Evolutionary conservation across 148 eudicot species (phyloP), one percentile per base, ranked within the genome.

Genomic region (Persicaria tinctoria): DNA sequence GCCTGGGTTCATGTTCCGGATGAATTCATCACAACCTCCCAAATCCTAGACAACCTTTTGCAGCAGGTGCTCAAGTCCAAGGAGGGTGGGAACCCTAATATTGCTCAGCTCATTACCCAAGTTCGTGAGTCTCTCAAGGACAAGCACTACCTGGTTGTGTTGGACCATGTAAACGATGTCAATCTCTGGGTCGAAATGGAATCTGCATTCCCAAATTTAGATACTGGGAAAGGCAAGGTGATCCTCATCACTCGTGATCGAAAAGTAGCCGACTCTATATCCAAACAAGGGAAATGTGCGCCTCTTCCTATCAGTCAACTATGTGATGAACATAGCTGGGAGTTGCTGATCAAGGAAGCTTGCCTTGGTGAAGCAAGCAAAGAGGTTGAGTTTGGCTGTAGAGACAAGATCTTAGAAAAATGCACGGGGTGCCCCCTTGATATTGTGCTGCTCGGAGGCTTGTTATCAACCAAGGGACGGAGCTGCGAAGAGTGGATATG

Each of bases 361-460:
- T 2, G 76, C 44, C 46, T 41, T 4, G 60, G 41, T 10, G 47
- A 63, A 48, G 1, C 27, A 23, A 23, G 27, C 27, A 23, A 23
- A 23, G 27, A 23, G 27, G 27, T 23, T 23, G 70, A 45, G 9
- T 48, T 8, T 18, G 38, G 64, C 54, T 48, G 71, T 0, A 44
- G 12, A 51, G 0, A 49, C 4, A 8, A 66, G 27, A 78, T 82
- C 56, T 47, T 66, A 16, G 1, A 50, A 54, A 73, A 32, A 78
- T 82, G 84, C 32, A 0, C 46, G 8, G 79, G 81, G 8, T 20
- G 76, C 38, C 79, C 81, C 12, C 63, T 73, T 14, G 50, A 57
- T 27, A 73, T 82, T 44, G 66, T 45, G 38, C 75, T 82, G 9
- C 77, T 82, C 5, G 84, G 81, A 14, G 84, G 84, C 51, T 41